Percentiles rank a stretch among this genome's conserved stretches.
phyloP scores from a whole-genome alignment of 2,329 filamentous ascomycete species.

The Trichocomaceae sp. region DNA sequence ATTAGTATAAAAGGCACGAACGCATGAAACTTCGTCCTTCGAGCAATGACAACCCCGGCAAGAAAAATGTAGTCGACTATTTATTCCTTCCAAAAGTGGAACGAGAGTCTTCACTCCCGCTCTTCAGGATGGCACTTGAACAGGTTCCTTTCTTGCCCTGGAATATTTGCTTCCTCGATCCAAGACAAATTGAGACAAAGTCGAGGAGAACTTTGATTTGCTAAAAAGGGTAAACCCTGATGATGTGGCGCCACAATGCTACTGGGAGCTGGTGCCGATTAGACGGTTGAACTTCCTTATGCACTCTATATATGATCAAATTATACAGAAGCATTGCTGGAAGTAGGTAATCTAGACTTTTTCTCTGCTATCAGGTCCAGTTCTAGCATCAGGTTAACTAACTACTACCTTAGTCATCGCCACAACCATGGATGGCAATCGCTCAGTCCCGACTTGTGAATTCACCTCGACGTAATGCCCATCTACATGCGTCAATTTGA shows the following conservation, averaged over 20 bases:
- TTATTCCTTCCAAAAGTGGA: neutral
- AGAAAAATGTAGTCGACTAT: too few species aligned
- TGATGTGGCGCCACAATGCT: neutral
- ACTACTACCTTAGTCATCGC: neutral
- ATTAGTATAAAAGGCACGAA: too few species aligned
- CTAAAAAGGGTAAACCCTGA: neutral
- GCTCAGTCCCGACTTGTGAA: neutral
- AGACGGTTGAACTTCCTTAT: neutral
- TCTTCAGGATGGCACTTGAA: neutral
- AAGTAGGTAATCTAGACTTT: too few species aligned
- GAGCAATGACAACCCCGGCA: too few species aligned
- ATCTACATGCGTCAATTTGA: conserved; percentile 8
- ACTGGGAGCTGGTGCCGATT: neutral
- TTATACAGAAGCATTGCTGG: too few species aligned
- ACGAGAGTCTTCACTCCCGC: neutral
- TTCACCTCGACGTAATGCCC: conserved; percentile 7
- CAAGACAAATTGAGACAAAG: neutral
- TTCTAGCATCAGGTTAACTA: neutral
- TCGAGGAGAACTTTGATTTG: neutral
- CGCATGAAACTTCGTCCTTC: too few species aligned
- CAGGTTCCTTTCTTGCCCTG: neutral
- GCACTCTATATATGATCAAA: neutral
- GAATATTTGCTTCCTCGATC: neutral
- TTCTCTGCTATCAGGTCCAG: neutral
- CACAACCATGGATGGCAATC: neutral